These are phyloP conservation scores for Puya raimondii DNA, from an alignment of 176 grass and related monocot species.

Conservation along the genomic window DNA sequence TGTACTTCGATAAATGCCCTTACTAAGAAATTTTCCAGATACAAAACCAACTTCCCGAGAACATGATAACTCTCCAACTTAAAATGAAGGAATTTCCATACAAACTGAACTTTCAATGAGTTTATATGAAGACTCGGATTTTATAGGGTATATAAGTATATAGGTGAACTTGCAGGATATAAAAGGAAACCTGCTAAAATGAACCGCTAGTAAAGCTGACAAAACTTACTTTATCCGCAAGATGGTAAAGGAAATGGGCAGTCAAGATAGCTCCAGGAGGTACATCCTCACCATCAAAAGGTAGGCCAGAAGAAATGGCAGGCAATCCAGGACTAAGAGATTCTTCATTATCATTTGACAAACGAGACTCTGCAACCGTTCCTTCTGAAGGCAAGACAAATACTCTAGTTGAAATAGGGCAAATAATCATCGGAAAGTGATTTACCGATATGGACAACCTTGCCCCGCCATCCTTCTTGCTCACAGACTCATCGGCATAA, in stretches of 20 bases:
- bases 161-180: no score
- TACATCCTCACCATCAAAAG: constrained; percentile 67
- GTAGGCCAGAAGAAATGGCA: constrained; percentile 52
- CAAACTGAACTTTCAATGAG: no score
- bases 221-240: constrained; percentile 72
- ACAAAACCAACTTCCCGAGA: no score
- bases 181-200: constrained; percentile 5
- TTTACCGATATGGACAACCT: constrained; percentile 52
- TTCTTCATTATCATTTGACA: constrained; percentile 61
- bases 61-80: no score
- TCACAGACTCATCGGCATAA: constrained; percentile 32
- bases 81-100: no score
- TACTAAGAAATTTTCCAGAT: no score
- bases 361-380: constrained; percentile 56
- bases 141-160: no score
- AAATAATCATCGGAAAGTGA: constrained; percentile 85
- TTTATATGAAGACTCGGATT: no score
- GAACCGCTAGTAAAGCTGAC: background rate
- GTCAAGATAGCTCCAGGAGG: constrained; percentile 75
- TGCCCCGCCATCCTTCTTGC: constrained; percentile 22
- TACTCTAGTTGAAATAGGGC: constrained; percentile 66
- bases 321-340: constrained; percentile 82
- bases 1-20: no score
- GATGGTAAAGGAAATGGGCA: constrained; percentile 86
- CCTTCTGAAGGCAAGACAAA: constrained; percentile 86